Evolutionary conservation across 805 yeast species (phyloP).

Genomic region (Candida lessepsii): DNA sequence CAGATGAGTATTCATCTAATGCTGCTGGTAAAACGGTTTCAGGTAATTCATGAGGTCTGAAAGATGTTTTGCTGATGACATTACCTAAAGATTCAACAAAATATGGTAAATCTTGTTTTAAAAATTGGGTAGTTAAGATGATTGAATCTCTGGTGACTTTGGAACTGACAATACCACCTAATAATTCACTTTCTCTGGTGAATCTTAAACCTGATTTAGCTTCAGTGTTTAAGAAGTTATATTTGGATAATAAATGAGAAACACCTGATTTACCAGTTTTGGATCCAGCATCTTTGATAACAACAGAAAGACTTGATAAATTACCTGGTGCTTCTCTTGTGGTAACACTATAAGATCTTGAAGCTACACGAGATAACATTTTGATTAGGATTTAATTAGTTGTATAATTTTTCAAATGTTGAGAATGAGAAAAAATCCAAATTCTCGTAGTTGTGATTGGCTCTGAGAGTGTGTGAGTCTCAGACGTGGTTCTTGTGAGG

Average conservation of each 20-base stretch:
- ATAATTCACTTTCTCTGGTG: slow-evolving; percentile 89
- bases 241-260: slow-evolving; percentile 81
- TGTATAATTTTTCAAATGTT: slow-evolving; percentile 3
- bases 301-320: slow-evolving; percentile 74
- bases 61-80: slow-evolving; percentile 65
- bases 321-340: slow-evolving; percentile 62
- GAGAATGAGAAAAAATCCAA: slow-evolving; percentile 1
- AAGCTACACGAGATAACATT: slow-evolving; percentile 43
- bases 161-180: slow-evolving; percentile 79
- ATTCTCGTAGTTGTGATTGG: slow-evolving; percentile 11
- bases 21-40: slow-evolving; percentile 86
- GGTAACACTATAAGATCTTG: slow-evolving; percentile 46
- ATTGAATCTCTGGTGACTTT: slow-evolving; percentile 80
- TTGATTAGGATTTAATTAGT: slow-evolving; percentile 1
- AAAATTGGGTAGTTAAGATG: slow-evolving; percentile 75
- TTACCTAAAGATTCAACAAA: slow-evolving; percentile 83
- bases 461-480: not conserved
- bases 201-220: slow-evolving; percentile 86
- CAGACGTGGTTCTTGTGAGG: too few species aligned
- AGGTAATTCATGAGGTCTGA: slow-evolving; percentile 76
- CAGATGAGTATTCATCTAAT: slow-evolving; percentile 55
- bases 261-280: slow-evolving; percentile 73
- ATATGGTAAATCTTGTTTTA: slow-evolving; percentile 87
- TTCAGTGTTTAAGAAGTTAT: slow-evolving; percentile 78
- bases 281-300: slow-evolving; percentile 81